Percentiles rank a stretch among this genome's conserved stretches.
phyloP scores from a whole-genome alignment of 805 yeast species.

The Saccharomyces kudriavzevii region DNA sequence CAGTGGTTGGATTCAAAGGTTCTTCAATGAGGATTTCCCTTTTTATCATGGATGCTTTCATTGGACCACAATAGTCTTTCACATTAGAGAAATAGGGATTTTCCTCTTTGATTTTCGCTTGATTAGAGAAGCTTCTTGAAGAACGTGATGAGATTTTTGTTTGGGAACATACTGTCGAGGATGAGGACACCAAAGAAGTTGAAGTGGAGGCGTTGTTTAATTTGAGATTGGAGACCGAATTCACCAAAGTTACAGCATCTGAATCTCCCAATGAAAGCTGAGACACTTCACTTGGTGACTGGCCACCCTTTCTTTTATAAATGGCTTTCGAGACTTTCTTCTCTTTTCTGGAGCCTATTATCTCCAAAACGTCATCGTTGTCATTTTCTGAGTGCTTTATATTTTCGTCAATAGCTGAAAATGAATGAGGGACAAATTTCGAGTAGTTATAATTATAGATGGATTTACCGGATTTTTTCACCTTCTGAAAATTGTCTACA shows the following conservation, averaged over 20 bases:
- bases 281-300: neutral
- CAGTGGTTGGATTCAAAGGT: conserved; percentile 1
- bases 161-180: neutral
- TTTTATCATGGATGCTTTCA: neutral
- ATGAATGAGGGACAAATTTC: neutral
- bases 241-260: neutral
- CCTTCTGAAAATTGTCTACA: conserved; percentile 7
- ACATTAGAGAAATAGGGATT: neutral
- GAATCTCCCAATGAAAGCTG: neutral
- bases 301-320: neutral
- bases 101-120: neutral
- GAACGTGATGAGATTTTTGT: neutral
- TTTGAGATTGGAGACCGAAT: neutral
- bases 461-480: conserved; percentile 7
- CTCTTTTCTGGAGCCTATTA: neutral
- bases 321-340: neutral
- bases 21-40: neutral
- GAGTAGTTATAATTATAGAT: neutral
- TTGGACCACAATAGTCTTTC: neutral
- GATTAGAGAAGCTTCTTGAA: neutral
- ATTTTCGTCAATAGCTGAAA: neutral
- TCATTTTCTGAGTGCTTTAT: neutral
- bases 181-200: neutral
- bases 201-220: neutral
- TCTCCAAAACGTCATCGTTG: neutral